Conservation (phyloP, 176 grass and related monocot species). For the Lolium rigidum region DNA sequence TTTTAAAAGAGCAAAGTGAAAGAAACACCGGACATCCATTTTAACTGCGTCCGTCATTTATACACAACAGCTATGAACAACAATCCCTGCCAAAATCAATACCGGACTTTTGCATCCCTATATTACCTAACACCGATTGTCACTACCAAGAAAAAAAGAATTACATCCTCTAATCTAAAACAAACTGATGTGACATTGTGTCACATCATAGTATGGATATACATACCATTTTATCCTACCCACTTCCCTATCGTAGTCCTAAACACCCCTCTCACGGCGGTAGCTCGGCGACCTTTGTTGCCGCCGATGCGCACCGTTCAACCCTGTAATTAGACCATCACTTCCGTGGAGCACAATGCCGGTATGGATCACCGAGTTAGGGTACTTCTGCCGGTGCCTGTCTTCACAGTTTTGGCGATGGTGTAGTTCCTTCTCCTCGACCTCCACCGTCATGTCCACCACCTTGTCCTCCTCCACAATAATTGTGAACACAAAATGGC, state of each 20-base stretch:
- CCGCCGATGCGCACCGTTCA: neutral
- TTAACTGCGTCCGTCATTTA: neutral
- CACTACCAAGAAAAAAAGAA: neutral
- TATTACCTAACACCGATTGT: slow-evolving; percentile 10
- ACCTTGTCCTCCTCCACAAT: slow-evolving; percentile 54
- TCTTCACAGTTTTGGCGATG: slow-evolving; percentile 49
- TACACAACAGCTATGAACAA: slow-evolving; percentile 27
- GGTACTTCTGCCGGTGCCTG: slow-evolving; percentile 57
- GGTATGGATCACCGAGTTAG: slow-evolving; percentile 56
- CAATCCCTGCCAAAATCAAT: slow-evolving; percentile 30
- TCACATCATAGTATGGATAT: slow-evolving; percentile 35
- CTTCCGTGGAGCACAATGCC: slow-evolving; percentile 40
- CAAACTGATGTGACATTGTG: slow-evolving; percentile 41
- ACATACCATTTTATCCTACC: neutral
- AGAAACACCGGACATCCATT: neutral
- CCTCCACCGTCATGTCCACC: slow-evolving; percentile 31
- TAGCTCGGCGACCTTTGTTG: slow-evolving; percentile 40
- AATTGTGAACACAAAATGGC: slow-evolving; percentile 63
- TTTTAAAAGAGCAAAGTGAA: neutral
- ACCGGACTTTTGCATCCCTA: slow-evolving; percentile 3
- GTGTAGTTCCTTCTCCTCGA: slow-evolving; percentile 23
- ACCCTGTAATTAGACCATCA: slow-evolving; percentile 22
- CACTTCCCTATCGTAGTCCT: neutral
- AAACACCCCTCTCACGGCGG: slow-evolving; percentile 44
- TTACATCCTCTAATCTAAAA: neutral